These are phyloP conservation scores for Eimeria brunetti DNA, from an alignment of 169 alveolate genomes.

Conservation along the genomic window DNA sequence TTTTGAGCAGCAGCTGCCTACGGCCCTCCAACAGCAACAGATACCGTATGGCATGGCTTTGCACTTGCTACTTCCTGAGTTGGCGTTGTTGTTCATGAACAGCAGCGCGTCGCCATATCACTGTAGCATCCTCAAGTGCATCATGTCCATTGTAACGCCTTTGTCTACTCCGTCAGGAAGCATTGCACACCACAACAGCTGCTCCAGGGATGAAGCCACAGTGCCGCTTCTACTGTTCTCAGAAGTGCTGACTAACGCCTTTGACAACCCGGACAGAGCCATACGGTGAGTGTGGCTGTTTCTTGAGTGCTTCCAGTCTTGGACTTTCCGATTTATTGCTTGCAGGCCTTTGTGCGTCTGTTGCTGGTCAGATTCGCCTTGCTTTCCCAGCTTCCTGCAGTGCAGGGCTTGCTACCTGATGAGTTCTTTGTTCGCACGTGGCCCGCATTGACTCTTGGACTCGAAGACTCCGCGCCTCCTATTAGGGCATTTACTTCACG, in stretches of 20 bases:
- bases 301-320: neutral
- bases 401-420: conserved; percentile 52
- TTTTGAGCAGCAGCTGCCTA: conserved; percentile 54
- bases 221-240: conserved; percentile 26
- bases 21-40: conserved; percentile 60
- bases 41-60: conserved; percentile 43
- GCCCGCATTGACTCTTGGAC: conserved; percentile 7
- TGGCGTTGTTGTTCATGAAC: conserved; percentile 64
- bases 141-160: conserved; percentile 47
- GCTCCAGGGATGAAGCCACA: conserved; percentile 1
- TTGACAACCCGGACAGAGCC: conserved; percentile 38
- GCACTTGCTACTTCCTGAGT: conserved; percentile 64
- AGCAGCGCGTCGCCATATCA: conserved; percentile 47
- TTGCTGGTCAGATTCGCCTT: conserved; percentile 19
- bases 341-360: conserved; percentile 4
- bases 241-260: conserved; percentile 47
- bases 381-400: conserved; percentile 66
- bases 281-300: conserved; percentile 19
- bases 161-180: conserved; percentile 34
- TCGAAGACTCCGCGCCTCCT: conserved; percentile 57
- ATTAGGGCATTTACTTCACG: conserved; percentile 55
- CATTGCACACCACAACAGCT: conserved; percentile 10
- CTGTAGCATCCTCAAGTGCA: conserved; percentile 65
- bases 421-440: conserved; percentile 38
- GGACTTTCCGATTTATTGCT: neutral